Percentiles rank a stretch among this genome's conserved stretches.
Conservation (phyloP, 345 rosid species). For the Salix caprea region DNA sequence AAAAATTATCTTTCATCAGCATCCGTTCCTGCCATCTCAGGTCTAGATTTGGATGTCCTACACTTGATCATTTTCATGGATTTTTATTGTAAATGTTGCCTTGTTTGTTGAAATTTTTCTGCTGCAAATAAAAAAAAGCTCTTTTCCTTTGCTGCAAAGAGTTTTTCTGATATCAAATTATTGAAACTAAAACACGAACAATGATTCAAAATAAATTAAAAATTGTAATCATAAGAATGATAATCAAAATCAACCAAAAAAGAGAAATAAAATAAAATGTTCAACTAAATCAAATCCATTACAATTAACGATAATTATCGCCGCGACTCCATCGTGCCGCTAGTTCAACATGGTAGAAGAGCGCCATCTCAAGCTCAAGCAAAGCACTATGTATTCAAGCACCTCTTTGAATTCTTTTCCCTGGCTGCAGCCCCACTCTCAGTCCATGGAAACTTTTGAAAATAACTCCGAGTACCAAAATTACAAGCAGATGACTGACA, state of each 20-base stretch:
- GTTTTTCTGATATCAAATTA: too few species aligned
- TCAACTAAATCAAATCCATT: too few species aligned
- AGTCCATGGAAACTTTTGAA: constrained; percentile 25
- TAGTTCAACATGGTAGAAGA: not conserved
- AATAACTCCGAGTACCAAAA: constrained; percentile 46
- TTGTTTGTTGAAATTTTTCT: too few species aligned
- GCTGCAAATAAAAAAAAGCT: too few species aligned
- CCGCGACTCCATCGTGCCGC: not conserved
- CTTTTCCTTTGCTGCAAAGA: too few species aligned
- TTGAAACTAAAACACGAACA: too few species aligned
- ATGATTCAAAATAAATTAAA: too few species aligned
- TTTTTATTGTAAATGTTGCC: too few species aligned
- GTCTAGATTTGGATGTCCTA: constrained; percentile 64
- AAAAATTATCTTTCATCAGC: constrained; percentile 63
- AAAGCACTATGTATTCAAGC: not conserved
- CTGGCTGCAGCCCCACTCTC: not conserved
- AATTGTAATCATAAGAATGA: too few species aligned
- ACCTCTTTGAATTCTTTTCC: not conserved
- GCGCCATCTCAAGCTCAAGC: not conserved
- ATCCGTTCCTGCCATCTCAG: constrained; percentile 46
- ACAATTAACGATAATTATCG: too few species aligned
- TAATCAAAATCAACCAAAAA: too few species aligned
- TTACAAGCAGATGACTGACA: constrained; percentile 50
- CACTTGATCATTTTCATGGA: constrained; percentile 37
- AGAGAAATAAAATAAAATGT: too few species aligned